These are phyloP conservation scores for Actinomucor elegans DNA, from an alignment of 371 early-diverging fungal species.

Conservation along the genomic window DNA sequence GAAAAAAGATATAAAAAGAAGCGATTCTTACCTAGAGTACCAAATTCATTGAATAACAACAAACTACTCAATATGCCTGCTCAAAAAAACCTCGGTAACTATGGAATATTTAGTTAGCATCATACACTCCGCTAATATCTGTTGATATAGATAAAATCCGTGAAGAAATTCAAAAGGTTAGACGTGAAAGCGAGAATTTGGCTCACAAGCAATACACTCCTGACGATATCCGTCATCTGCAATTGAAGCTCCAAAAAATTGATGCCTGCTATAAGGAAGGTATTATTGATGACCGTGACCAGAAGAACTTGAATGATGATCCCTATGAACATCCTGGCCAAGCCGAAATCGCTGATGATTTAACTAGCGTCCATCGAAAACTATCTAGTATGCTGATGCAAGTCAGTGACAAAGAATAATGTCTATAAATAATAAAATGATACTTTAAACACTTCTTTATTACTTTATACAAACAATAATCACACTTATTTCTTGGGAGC, in stretches of 20 bases:
- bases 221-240: constrained; percentile 16
- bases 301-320: constrained; percentile 12
- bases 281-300: constrained; percentile 18
- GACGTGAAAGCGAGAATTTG: constrained; percentile 9
- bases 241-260: constrained; percentile 22
- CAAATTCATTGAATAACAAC: no score
- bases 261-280: constrained; percentile 33
- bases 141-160: constrained; percentile 15
- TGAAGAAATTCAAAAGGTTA: constrained; percentile 12
- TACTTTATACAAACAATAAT: background rate
- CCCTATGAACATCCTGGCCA: constrained; percentile 32
- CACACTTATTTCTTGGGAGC: constrained; percentile 22
- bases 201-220: constrained; percentile 10
- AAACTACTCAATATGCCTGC: constrained; percentile 18
- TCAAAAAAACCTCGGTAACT: constrained; percentile 14
- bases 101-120: background rate
- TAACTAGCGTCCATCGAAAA: constrained; percentile 24
- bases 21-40: no score
- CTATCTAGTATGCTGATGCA: constrained; percentile 23
- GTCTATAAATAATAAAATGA: constrained; percentile 1
- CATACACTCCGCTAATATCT: background rate
- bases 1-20: no score
- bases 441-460: constrained; percentile 3
- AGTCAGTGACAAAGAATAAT: constrained; percentile 8
- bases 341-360: constrained; percentile 28